Conservation (phyloP, 225 moss, liverwort and hornwort genomes). For the Pseudisothecium myosuroides region DNA sequence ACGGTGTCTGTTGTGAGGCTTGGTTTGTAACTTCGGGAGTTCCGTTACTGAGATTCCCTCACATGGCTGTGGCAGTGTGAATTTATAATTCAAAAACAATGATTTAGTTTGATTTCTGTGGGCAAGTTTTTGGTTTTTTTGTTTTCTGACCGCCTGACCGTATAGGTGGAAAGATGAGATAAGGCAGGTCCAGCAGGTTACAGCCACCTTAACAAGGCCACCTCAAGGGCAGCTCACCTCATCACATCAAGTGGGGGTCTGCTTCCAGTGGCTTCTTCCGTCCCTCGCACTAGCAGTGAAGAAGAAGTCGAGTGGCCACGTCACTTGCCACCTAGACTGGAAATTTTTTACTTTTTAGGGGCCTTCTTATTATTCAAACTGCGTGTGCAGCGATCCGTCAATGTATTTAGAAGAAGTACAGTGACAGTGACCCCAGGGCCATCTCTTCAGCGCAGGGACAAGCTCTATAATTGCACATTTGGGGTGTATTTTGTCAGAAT, state of each 20-base stretch:
- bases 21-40: not conserved
- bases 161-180: conserved; percentile 3
- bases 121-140: not conserved
- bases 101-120: not conserved
- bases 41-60: not conserved
- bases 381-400: not conserved
- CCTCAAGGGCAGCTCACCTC: not conserved
- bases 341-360: not conserved
- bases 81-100: not conserved
- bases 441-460: not conserved
- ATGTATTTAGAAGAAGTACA: not conserved
- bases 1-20: not conserved
- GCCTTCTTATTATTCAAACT: not conserved
- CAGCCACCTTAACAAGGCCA: conserved; percentile 3
- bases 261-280: not conserved
- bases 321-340: conserved; percentile 10
- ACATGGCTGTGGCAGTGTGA: not conserved
- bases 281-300: not conserved
- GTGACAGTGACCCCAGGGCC: not conserved
- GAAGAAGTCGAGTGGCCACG: not conserved
- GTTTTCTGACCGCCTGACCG: not conserved
- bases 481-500: not conserved
- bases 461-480: not conserved
- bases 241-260: not conserved
- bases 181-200: not conserved